phyloP scores from a whole-genome alignment of 345 rosid genomes.

The Ceriops decandra region DNA sequence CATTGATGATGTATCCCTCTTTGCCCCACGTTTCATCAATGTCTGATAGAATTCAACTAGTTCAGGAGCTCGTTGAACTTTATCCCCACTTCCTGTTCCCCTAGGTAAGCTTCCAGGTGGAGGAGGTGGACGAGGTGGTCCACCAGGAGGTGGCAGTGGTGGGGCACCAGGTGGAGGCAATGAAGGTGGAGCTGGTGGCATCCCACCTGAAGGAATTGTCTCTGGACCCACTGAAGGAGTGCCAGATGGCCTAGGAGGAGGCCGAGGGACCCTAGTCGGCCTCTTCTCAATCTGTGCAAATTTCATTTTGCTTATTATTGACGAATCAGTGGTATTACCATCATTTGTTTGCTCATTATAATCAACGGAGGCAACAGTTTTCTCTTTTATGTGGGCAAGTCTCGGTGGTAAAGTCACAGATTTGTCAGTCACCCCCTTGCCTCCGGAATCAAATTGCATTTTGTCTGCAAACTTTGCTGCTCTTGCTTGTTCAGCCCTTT shows the following conservation, averaged over 20 bases:
- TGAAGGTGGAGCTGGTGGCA: slow-evolving; percentile 50
- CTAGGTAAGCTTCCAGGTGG: slow-evolving; percentile 83
- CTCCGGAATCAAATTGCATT: slow-evolving; percentile 26
- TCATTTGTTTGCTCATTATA: slow-evolving; percentile 51
- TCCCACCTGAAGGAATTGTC: slow-evolving; percentile 28
- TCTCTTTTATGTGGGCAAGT: slow-evolving; percentile 80
- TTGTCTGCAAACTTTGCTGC: slow-evolving; percentile 55
- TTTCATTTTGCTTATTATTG: slow-evolving; percentile 58
- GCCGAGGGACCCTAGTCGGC: slow-evolving; percentile 72
- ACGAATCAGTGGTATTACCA: slow-evolving; percentile 51
- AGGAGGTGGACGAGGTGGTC: slow-evolving; percentile 74
- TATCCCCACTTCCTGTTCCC: slow-evolving; percentile 66
- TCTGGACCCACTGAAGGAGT: slow-evolving; percentile 33
- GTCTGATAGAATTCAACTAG: slow-evolving; percentile 90
- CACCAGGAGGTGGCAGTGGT: slow-evolving; percentile 43
- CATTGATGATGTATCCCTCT: slow-evolving; percentile 73
- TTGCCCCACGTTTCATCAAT: slow-evolving; percentile 94
- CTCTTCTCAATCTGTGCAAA: slow-evolving; percentile 76
- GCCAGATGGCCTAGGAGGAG: slow-evolving; percentile 74
- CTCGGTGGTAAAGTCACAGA: slow-evolving; percentile 53
- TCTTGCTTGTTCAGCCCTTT: slow-evolving; percentile 79
- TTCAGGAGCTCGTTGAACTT: slow-evolving; percentile 94
- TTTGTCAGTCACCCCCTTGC: slow-evolving; percentile 28
- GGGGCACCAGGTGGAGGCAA: slow-evolving; percentile 54
- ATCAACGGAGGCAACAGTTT: slow-evolving; percentile 31